Evolutionary conservation across 2,329 filamentous ascomycete genomes (phyloP).

Genomic region (Fusarium newnesense): DNA sequence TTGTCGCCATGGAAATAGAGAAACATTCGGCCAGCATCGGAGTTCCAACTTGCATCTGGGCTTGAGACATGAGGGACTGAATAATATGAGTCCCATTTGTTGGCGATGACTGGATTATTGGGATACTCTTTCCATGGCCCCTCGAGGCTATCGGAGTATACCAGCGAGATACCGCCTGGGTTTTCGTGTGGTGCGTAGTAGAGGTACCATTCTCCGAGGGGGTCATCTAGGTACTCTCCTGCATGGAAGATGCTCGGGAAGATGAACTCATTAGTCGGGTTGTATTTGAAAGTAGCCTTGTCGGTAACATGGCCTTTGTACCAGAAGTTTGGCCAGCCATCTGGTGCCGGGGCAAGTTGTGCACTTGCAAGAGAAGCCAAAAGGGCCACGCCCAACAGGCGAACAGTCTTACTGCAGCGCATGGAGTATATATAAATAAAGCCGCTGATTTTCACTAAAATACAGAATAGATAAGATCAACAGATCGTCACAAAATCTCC

Average conservation of each 20-base stretch:
- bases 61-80: conserved; percentile 31
- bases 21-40: background rate
- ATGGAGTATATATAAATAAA: background rate
- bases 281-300: conserved; percentile 36
- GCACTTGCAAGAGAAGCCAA: background rate
- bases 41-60: conserved; percentile 23
- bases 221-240: conserved; percentile 24
- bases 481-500: accelerated
- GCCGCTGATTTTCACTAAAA: accelerated
- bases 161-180: conserved; percentile 38
- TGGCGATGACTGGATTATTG: conserved; percentile 13
- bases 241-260: conserved; percentile 43
- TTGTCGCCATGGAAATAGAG: conserved; percentile 31
- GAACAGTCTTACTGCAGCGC: background rate
- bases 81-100: conserved; percentile 17
- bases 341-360: conserved; percentile 18
- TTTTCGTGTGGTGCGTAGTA: conserved; percentile 45
- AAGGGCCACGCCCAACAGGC: background rate
- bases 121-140: conserved; percentile 23
- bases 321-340: conserved; percentile 36
- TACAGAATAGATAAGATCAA: background rate
- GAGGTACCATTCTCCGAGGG: conserved; percentile 41
- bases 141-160: conserved; percentile 33
- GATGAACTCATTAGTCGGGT: conserved; percentile 43
- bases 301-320: conserved; percentile 38